Conservation (phyloP, 176 grass and related monocot genomes). For the Musa beccarii region DNA sequence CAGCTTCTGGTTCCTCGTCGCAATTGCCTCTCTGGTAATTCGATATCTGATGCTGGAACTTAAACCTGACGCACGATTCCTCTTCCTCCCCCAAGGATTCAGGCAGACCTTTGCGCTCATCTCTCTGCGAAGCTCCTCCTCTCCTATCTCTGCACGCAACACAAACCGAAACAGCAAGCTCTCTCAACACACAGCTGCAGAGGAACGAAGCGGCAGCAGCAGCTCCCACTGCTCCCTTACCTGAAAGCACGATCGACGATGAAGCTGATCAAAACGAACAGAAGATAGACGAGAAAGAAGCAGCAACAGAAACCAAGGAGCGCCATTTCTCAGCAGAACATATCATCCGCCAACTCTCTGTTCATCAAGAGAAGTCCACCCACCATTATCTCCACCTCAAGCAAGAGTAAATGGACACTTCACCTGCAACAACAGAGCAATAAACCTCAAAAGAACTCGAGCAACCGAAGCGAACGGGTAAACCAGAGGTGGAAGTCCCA, state of each 20-base stretch:
- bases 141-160: background rate
- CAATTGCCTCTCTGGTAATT: background rate
- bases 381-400: background rate
- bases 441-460: background rate
- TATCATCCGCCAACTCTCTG: background rate
- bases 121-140: background rate
- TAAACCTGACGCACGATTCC: constrained; percentile 45
- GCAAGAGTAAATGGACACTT: background rate
- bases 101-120: background rate
- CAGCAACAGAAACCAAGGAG: constrained; percentile 9
- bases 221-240: background rate
- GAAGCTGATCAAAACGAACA: constrained; percentile 30
- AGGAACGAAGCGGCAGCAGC: background rate
- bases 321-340: constrained; percentile 2
- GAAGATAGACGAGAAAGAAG: constrained; percentile 19
- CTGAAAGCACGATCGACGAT: constrained; percentile 24
- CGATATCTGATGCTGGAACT: constrained; percentile 45
- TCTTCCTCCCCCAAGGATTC: background rate
- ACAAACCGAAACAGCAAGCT: background rate
- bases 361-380: background rate
- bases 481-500: background rate
- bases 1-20: background rate
- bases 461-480: background rate
- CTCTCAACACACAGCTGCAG: no score
- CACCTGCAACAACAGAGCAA: background rate